Percentiles rank a stretch among this genome's conserved stretches.
Conservation (phyloP, 345 rosid species). For the Melaleuca quinquenervia region DNA sequence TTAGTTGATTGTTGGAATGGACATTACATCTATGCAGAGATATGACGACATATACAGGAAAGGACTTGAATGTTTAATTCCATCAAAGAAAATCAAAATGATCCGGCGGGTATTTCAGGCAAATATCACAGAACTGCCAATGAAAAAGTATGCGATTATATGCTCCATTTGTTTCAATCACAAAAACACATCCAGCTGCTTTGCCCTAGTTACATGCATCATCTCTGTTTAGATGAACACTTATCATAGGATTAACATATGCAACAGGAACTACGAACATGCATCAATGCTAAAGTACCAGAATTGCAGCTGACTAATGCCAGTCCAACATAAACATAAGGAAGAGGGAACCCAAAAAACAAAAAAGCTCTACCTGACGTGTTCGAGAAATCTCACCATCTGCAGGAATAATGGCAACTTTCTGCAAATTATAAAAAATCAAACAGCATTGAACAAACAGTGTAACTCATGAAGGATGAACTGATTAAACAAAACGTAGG, state of each 20-base stretch:
- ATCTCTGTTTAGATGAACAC: neutral
- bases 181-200: neutral
- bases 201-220: neutral
- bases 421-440: slow-evolving; percentile 37
- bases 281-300: neutral
- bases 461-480: neutral
- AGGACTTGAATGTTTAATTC: neutral
- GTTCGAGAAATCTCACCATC: slow-evolving; percentile 71
- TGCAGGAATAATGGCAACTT: slow-evolving; percentile 58
- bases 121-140: neutral
- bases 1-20: neutral
- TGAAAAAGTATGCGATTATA: neutral
- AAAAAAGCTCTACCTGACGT: slow-evolving; percentile 44
- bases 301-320: neutral
- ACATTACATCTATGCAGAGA: neutral
- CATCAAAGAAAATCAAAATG: neutral
- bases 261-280: neutral
- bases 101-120: neutral
- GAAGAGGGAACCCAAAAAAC: neutral
- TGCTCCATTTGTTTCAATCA: neutral
- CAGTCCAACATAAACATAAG: neutral
- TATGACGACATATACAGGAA: neutral
- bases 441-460: neutral
- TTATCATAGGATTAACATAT: neutral
- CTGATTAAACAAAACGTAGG: neutral